Percentiles rank a stretch among this genome's conserved stretches.
phyloP scores from a whole-genome alignment of 2,329 filamentous ascomycete genomes.

The Fusarium irregulare region DNA sequence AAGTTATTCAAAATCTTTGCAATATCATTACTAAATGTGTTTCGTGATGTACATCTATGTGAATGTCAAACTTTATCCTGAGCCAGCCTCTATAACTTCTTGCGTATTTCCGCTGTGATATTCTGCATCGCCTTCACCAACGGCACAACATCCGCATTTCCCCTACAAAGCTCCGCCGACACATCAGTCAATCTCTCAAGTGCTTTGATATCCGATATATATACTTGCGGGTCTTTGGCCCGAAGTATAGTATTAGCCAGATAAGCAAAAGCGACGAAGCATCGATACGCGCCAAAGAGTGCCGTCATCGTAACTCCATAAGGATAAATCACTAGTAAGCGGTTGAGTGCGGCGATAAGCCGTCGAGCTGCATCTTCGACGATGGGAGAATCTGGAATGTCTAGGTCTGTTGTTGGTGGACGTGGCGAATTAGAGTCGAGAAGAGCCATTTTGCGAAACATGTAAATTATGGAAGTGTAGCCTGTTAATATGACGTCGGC shows the following conservation, averaged over 20 bases:
- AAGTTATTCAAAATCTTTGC: no score
- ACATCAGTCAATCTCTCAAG: slow-evolving; percentile 34
- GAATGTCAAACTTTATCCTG: background rate
- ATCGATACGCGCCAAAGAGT: slow-evolving; percentile 45
- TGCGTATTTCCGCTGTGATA: slow-evolving; percentile 42
- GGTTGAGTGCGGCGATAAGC: slow-evolving; percentile 36
- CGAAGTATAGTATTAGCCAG: slow-evolving; percentile 42
- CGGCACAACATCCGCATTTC: slow-evolving; percentile 44
- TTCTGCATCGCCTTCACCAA: slow-evolving; percentile 44
- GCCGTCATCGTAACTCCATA: slow-evolving; percentile 42
- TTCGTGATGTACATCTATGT: background rate
- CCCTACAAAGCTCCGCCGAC: slow-evolving; percentile 33
- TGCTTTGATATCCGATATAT: slow-evolving; percentile 37
- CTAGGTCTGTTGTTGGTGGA: slow-evolving; percentile 43
- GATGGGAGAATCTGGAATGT: slow-evolving; percentile 47
- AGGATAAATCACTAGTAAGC: slow-evolving; percentile 37
- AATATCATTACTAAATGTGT: background rate
- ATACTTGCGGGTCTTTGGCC: slow-evolving; percentile 22
- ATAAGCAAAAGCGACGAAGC: slow-evolving; percentile 46
- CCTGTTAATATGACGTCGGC: slow-evolving; percentile 47
- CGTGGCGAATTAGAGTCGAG: slow-evolving; percentile 45
- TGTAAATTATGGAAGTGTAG: slow-evolving; percentile 50
- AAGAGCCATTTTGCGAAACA: slow-evolving; percentile 49
- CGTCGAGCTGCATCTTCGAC: slow-evolving; percentile 44
- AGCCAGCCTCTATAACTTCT: slow-evolving; percentile 1